These are phyloP conservation scores for Lepiota brunneoincarnata DNA, from an alignment of 768 basidiomycete species.

Conservation along the genomic window DNA sequence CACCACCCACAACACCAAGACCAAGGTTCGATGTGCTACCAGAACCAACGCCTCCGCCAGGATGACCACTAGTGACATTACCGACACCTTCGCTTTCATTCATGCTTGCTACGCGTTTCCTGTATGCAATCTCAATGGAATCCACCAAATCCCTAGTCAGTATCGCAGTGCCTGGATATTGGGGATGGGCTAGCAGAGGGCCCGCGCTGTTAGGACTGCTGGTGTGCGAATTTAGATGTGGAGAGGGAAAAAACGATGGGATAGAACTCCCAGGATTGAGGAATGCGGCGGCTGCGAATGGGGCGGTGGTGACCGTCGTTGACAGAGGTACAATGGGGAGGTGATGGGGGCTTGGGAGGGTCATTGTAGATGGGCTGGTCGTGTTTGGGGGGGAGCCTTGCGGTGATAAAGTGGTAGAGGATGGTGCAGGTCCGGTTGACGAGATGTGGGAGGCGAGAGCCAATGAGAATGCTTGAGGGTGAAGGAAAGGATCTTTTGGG, in stretches of 20 bases:
- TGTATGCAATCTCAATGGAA: conserved; percentile 45
- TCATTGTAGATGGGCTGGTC: conserved; percentile 19
- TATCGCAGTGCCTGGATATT: conserved; percentile 15
- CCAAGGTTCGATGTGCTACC: background rate
- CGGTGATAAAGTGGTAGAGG: conserved; percentile 15
- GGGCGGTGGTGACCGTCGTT: conserved; percentile 15
- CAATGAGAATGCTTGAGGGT: conserved; percentile 55
- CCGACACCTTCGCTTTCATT: background rate
- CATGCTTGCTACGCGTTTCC: conserved; percentile 21
- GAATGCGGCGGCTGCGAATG: conserved; percentile 14
- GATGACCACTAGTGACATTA: background rate
- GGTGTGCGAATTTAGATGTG: conserved; percentile 14
- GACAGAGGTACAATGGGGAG: conserved; percentile 17
- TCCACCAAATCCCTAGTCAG: conserved; percentile 47
- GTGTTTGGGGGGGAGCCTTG: conserved; percentile 20
- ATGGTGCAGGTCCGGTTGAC: conserved; percentile 17
- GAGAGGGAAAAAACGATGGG: background rate
- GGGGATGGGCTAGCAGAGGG: conserved; percentile 16
- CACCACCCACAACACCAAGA: background rate
- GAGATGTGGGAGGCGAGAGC: conserved; percentile 41
- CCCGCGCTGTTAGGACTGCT: conserved; percentile 13
- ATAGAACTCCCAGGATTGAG: conserved; percentile 2
- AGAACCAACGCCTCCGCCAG: background rate
- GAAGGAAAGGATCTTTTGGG: conserved; percentile 79
- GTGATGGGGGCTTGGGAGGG: conserved; percentile 2